These are phyloP conservation scores for Malassezia brasiliensis DNA, from an alignment of 1,284 basidiomycete genomes.

Conservation along the genomic window DNA sequence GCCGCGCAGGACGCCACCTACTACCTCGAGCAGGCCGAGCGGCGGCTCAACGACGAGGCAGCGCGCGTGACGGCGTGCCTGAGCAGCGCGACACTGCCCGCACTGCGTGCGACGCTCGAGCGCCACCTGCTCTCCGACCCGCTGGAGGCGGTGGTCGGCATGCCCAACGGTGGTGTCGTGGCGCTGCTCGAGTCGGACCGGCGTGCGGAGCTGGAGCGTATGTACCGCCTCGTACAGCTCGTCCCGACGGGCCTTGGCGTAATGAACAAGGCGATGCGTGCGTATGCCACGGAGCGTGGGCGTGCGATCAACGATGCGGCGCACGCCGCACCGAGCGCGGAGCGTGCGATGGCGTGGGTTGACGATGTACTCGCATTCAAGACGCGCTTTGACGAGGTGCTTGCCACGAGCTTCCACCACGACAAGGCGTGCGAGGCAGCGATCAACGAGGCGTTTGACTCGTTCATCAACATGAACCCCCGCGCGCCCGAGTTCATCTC, in stretches of 20 bases:
- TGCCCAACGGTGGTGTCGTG: constrained; percentile 76
- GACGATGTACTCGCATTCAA: constrained; percentile 83
- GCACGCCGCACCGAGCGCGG: constrained; percentile 23
- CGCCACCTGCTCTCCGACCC: constrained; percentile 68
- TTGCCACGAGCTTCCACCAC: constrained; percentile 61
- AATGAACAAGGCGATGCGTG: constrained; percentile 63
- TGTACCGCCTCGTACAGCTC: constrained; percentile 68
- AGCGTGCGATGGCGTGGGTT: constrained; percentile 78
- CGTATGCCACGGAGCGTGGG: constrained; percentile 67
- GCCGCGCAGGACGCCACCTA: constrained; percentile 68
- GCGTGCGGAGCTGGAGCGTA: constrained; percentile 64
- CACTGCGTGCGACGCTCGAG: constrained; percentile 68
- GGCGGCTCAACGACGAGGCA: constrained; percentile 72
- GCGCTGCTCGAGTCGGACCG: constrained; percentile 76
- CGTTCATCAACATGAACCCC: constrained; percentile 80
- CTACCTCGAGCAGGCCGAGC: constrained; percentile 75
- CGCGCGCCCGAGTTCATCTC: constrained; percentile 90
- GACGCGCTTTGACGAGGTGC: constrained; percentile 73
- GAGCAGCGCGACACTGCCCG: constrained; percentile 61
- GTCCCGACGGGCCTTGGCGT: constrained; percentile 58
- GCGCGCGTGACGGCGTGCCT: constrained; percentile 83
- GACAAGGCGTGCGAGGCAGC: constrained; percentile 69
- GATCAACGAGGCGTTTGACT: constrained; percentile 87
- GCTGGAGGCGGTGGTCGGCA: constrained; percentile 63
- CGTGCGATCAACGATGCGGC: constrained; percentile 63